Evolutionary conservation across 176 grass and related monocot genomes (phyloP), one percentile per base, ranked within the genome.

Genomic region (Alloteropsis semialata): DNA sequence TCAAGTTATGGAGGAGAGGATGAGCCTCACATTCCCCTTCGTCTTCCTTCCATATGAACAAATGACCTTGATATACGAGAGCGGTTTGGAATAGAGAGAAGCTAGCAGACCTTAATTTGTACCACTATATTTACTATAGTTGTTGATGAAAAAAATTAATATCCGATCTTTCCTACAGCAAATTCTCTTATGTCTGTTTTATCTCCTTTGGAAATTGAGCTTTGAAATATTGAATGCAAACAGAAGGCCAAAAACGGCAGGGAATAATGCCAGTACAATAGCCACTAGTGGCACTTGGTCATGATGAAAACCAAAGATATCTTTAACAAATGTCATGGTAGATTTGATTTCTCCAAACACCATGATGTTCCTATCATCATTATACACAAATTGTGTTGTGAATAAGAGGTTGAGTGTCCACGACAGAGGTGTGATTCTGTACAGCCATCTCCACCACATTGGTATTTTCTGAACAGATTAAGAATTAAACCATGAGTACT

Each of bases 391-490:
- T 18, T 94, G 92, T 11, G 84, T 82, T 8, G 84, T 87, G 63
- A 94, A 83, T 15, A 94, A 82, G 42, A 77, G 77, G 72, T 87
- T 69, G 36, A 94, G 71, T 10, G 87, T 66, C 92, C 89, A 94
- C 0, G 81, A 69, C 43, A 87, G 24, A 4, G 89, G 92, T n/a
- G 69, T 85, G 2, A 74, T 15, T 30, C 92, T 92, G 58, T 94
- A 92, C 43, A 94, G 9, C 92, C 89, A 94, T 83, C 89, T 89
- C 92, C 92, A 94, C 92, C 92, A 94, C n/a, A n/a, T n/a, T n/a
- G n/a, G n/a, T n/a, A n/a, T n/a, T n/a, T n/a, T n/a, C n/a, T n/a
- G n/a, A n/a, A n/a, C n/a, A n/a, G n/a, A n/a, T n/a, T n/a, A n/a
- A n/a, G n/a, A n/a, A n/a, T n/a, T n/a, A n/a, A n/a, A n/a, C n/a